phyloP scores from a whole-genome alignment of 257 asterid species.

The Nicotiana noctiflora region DNA sequence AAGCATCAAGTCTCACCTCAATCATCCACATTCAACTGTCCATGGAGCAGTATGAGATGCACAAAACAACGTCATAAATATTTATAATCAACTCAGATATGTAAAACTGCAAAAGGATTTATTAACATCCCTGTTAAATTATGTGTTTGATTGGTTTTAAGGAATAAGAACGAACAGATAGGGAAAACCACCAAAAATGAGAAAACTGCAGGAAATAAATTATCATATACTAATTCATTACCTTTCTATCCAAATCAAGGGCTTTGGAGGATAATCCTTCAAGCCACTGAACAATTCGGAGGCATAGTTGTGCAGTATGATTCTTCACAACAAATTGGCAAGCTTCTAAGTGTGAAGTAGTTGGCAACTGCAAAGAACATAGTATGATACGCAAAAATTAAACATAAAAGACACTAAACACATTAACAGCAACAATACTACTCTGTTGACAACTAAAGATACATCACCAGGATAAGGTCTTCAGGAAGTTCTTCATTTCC shows the following conservation, averaged over 20 bases:
- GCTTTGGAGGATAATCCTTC: conserved; percentile 92
- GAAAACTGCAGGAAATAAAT: background rate
- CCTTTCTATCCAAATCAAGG: conserved; percentile 90
- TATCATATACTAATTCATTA: conserved; percentile 22
- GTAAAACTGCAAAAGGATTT: background rate
- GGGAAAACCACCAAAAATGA: background rate
- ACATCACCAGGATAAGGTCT: conserved; percentile 64
- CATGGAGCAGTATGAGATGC: background rate
- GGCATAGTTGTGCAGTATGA: conserved; percentile 84
- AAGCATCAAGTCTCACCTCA: background rate
- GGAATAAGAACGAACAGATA: background rate
- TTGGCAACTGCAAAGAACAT: conserved; percentile 57
- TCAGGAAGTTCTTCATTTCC: conserved; percentile 83
- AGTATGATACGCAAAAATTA: conserved; percentile 8
- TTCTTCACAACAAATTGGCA: conserved; percentile 65
- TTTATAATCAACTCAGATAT: background rate
- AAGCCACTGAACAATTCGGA: conserved; percentile 95
- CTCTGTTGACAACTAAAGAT: conserved; percentile 10
- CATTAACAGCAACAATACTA: conserved; percentile 9
- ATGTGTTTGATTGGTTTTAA: background rate
- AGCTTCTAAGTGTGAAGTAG: conserved; percentile 91
- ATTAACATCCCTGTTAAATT: background rate
- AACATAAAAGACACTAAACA: conserved; percentile 14
- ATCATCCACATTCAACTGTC: background rate
- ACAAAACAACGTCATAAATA: background rate